phyloP scores from a whole-genome alignment of 495 filamentous ascomycete genomes.

The Hypoxylon lenormandii region DNA sequence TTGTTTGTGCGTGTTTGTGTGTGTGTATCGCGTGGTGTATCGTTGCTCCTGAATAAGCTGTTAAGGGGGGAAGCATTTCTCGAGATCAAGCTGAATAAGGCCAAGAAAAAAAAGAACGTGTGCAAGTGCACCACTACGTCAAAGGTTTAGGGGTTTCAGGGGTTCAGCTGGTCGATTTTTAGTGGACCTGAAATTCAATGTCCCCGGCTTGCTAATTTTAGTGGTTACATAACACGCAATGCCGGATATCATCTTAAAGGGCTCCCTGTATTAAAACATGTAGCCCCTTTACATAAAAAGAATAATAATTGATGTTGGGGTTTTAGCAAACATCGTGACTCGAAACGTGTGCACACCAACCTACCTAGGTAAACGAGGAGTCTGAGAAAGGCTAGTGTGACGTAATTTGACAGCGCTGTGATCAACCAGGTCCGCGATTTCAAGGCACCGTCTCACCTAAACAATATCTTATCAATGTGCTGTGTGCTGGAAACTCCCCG shows the following conservation, averaged over 20 bases:
- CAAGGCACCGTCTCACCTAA: no score
- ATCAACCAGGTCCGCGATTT: no score
- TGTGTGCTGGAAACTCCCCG: no score
- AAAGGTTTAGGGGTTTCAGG: conserved; percentile 33
- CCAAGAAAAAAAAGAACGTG: background rate
- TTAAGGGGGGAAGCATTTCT: background rate
- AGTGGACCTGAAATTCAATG: conserved; percentile 11
- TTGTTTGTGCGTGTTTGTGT: background rate
- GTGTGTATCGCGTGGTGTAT: background rate
- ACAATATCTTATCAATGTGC: no score
- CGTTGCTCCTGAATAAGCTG: background rate
- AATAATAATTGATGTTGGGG: no score
- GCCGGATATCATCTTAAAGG: conserved; percentile 6
- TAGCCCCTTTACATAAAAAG: no score
- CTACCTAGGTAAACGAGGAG: no score
- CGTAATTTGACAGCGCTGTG: no score
- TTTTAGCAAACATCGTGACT: no score
- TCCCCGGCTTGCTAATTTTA: conserved; percentile 28
- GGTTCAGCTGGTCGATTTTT: conserved; percentile 10
- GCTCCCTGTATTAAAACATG: no score
- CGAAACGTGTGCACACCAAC: no score
- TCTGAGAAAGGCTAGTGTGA: no score
- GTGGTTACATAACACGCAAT: conserved; percentile 21
- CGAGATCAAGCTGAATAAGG: background rate
- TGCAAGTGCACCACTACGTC: conserved; percentile 17